Base-by-base conservation (phyloP, 176 grass and related monocot species). In the Echinochloa phyllopogon region DNA sequence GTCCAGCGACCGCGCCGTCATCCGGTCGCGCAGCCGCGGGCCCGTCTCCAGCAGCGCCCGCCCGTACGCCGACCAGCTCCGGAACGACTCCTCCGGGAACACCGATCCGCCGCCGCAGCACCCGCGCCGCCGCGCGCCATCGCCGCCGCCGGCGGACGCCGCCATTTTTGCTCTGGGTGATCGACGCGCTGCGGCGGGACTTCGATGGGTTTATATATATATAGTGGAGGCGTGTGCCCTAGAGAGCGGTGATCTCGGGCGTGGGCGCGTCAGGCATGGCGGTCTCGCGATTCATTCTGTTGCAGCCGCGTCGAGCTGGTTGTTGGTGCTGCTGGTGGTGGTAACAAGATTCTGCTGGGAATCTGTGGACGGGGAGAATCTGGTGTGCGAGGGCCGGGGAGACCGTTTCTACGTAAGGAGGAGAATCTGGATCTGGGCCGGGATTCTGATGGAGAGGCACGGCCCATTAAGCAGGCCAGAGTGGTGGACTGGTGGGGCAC, bases 31-130 rank as follows among this genome's bases (percentile, higher is more conserved):
- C 14, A 97, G 85, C 29, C 94, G 57, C 51, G 69, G 39, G 1
- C 89, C 92, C 14, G 90, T 97, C 84, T 88, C 79, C 52, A 86
- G 69, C 29, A 97, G 79, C 43, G 94, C 91, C 1, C 78, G 74
- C 5, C 78, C 72, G 83, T 97, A 97, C 76, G 79, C 79, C 15
- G 64, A 78, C 92, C 94, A 97, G 90, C 87, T 90, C 49, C 55
- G 15, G 88, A 97, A 97, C 14, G 94, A 94, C 65, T 77, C 65
- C 87, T 94, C 94, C 53, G 92, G 94, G 72, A 97, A 86, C 18
- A 97, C 77, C 4, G 15, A 17, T 25, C 90, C 49, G 4, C 72
- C 25, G 76, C 43, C 51, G 74, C 52, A 68, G 61, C 85, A 81
- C 33, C 83, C 72, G 20, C 53, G 50, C 56, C 85, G 69, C 47